phyloP scores from a whole-genome alignment of 176 grass and related monocot species.

The Luzula sylvatica region DNA sequence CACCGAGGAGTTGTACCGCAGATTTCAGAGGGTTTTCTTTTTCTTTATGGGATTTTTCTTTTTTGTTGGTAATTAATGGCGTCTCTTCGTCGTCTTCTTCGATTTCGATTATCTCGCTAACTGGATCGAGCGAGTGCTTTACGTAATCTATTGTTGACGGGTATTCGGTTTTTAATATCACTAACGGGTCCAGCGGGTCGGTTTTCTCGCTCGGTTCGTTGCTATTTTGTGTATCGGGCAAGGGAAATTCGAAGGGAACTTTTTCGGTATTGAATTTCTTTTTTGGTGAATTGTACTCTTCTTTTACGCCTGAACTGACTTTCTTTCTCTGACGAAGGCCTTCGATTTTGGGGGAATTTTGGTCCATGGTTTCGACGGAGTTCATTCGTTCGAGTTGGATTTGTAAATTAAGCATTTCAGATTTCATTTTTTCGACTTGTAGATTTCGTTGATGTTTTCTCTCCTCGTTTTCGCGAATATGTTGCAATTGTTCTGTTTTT shows the following conservation, averaged over 20 bases:
- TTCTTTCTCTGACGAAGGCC: constrained; percentile 66
- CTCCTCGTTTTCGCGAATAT: constrained; percentile 81
- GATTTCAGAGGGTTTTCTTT: constrained; percentile 93
- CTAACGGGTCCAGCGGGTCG: constrained; percentile 33
- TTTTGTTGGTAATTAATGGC: constrained; percentile 36
- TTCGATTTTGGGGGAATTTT: constrained; percentile 29
- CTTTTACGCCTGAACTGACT: constrained; percentile 13
- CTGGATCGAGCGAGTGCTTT: constrained; percentile 37
- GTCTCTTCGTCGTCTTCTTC: constrained; percentile 41
- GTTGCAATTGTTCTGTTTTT: constrained; percentile 79
- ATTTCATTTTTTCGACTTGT: constrained; percentile 97
- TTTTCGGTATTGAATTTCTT: constrained; percentile 32
- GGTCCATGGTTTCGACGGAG: constrained; percentile 41
- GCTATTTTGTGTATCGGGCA: constrained; percentile 36
- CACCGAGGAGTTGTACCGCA: constrained; percentile 89
- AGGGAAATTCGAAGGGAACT: constrained; percentile 50
- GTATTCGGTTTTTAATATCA: constrained; percentile 41
- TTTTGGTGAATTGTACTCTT: constrained; percentile 27
- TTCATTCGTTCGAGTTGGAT: constrained; percentile 78
- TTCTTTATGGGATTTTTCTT: constrained; percentile 29
- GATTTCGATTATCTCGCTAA: constrained; percentile 71
- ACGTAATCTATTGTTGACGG: constrained; percentile 40
- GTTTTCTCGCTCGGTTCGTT: constrained; percentile 19
- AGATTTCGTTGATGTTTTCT: constrained; percentile 66
- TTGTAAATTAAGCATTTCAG: constrained; percentile 95